Evolutionary conservation across 371 early-diverging fungal genomes (phyloP).

Genomic region (Mucor saturninus): DNA sequence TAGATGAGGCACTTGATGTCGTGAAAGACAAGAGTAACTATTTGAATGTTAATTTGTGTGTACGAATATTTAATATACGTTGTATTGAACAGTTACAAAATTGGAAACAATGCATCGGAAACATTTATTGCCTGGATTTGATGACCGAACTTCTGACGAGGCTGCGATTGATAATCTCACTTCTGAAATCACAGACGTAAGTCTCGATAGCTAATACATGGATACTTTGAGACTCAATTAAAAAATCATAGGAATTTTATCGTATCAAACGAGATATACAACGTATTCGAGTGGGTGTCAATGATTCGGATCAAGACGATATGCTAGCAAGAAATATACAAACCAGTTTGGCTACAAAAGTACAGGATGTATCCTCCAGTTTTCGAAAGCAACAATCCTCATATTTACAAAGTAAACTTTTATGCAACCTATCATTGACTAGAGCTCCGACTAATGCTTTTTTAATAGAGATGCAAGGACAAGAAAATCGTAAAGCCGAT

Average conservation of each 20-base stretch:
- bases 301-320: constrained; percentile 66
- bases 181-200: constrained; percentile 80
- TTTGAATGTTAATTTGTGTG: background rate
- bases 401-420: constrained; percentile 80
- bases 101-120: constrained; percentile 90
- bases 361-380: constrained; percentile 81
- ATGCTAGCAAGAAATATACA: constrained; percentile 86
- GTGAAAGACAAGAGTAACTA: constrained; percentile 70
- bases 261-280: constrained; percentile 82
- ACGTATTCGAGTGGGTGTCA: constrained; percentile 62
- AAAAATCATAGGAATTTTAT: constrained; percentile 75
- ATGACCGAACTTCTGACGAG: constrained; percentile 86
- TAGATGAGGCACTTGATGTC: constrained; percentile 60
- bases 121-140: constrained; percentile 92
- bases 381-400: constrained; percentile 88
- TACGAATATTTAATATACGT: background rate
- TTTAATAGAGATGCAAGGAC: constrained; percentile 46
- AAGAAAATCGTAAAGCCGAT: constrained; percentile 52
- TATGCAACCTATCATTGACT: background rate
- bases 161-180: constrained; percentile 84
- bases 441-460: constrained; percentile 15
- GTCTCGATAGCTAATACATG: background rate
- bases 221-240: background rate
- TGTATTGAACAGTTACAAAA: constrained; percentile 62
- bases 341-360: constrained; percentile 83